phyloP scores from a whole-genome alignment of 1,284 basidiomycete species.

The Jaminaea rosea region DNA sequence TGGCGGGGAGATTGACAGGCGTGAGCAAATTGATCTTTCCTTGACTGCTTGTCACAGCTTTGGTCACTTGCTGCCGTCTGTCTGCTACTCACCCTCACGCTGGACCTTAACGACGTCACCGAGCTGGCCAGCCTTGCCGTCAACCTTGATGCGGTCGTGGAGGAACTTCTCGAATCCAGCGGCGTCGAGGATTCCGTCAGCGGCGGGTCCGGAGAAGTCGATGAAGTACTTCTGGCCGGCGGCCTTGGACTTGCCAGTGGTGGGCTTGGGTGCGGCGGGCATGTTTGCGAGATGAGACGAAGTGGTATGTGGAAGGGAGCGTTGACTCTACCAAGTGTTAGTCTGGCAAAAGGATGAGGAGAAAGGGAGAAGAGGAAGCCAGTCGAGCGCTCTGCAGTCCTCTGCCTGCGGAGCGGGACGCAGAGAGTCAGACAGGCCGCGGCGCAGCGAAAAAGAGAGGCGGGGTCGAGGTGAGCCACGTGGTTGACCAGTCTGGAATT shows the following conservation, averaged over 20 bases:
- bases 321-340: background rate
- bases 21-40: no score
- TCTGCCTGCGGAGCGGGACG: no score
- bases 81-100: constrained; percentile 46
- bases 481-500: no score
- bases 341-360: constrained; percentile 3
- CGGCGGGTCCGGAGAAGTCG: constrained; percentile 86
- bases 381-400: no score
- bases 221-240: constrained; percentile 76
- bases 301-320: background rate
- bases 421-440: no score
- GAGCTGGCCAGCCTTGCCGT: constrained; percentile 56
- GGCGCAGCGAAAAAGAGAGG: no score
- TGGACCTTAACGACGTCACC: constrained; percentile 48
- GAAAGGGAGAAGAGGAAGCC: background rate
- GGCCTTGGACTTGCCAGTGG: constrained; percentile 56
- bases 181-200: constrained; percentile 81
- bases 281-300: constrained; percentile 10
- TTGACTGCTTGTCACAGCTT: no score
- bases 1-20: constrained; percentile 11
- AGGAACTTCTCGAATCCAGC: constrained; percentile 86
- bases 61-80: no score
- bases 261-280: constrained; percentile 12
- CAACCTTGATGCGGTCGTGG: constrained; percentile 86
- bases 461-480: no score